phyloP scores from a whole-genome alignment of 1,284 basidiomycete species.

The Garcileccinum viscosum region DNA sequence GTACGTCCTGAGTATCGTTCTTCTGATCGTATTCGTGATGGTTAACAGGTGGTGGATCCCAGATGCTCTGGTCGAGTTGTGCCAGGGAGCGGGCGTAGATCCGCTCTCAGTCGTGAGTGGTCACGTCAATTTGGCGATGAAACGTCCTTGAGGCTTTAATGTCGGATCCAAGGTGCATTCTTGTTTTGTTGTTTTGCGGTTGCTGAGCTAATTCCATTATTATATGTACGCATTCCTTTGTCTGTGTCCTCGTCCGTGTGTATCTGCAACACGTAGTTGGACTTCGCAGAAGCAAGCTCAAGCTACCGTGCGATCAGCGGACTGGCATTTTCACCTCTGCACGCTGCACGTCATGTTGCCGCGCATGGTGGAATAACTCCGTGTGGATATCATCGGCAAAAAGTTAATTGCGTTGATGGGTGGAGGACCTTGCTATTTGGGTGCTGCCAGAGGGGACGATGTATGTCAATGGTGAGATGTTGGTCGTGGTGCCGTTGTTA shows the following conservation, averaged over 20 bases:
- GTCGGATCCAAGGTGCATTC: conserved; percentile 51
- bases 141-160: conserved; percentile 55
- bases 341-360: conserved; percentile 70
- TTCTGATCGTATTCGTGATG: not conserved
- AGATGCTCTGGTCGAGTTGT: conserved; percentile 84
- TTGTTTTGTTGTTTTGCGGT: not conserved
- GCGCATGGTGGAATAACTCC: conserved; percentile 70
- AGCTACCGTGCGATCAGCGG: conserved; percentile 80
- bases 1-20: conserved; percentile 45
- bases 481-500: not conserved
- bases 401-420: conserved; percentile 70
- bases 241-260: not conserved
- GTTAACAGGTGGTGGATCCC: conserved; percentile 54
- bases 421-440: conserved; percentile 84
- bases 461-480: conserved; percentile 75
- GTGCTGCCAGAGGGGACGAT: conserved; percentile 79
- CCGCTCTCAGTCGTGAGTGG: conserved; percentile 66
- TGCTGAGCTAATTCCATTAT: not conserved
- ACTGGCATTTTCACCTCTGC: conserved; percentile 80
- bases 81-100: conserved; percentile 71
- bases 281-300: conserved; percentile 72
- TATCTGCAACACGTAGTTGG: conserved; percentile 39
- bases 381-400: conserved; percentile 64
- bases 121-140: conserved; percentile 57
- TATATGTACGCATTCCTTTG: not conserved